phyloP scores from a whole-genome alignment of 441 rosid species.

The Cnidoscolus chayamansa region DNA sequence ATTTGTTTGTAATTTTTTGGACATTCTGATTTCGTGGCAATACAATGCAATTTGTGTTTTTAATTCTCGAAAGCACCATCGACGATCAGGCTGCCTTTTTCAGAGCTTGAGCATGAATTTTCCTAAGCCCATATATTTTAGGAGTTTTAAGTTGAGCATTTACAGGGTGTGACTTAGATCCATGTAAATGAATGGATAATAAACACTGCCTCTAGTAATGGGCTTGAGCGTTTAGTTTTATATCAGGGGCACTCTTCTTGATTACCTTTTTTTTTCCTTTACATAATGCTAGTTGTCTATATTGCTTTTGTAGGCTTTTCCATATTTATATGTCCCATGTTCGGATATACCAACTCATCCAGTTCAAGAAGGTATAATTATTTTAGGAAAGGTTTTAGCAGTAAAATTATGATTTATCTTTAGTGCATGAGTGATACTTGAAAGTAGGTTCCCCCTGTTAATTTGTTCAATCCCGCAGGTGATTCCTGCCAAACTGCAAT shows the following conservation, averaged over 20 bases:
- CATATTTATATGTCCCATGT: slow-evolving; percentile 80
- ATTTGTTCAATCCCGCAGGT: slow-evolving; percentile 38
- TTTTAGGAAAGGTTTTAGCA: background rate
- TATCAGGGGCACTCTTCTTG: background rate
- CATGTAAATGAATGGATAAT: background rate
- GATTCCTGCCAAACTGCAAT: slow-evolving; percentile 46
- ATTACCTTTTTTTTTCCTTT: background rate
- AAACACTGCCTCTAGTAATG: background rate
- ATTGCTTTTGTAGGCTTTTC: slow-evolving; percentile 65
- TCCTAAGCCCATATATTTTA: background rate
- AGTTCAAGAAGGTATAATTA: slow-evolving; percentile 47
- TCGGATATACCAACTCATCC: slow-evolving; percentile 51
- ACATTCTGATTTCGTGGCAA: background rate
- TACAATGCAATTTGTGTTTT: background rate
- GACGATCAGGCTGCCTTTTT: background rate
- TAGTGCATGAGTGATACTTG: background rate
- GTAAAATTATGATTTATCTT: background rate
- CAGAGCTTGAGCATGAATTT: background rate
- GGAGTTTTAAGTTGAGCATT: background rate
- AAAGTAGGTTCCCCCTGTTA: background rate
- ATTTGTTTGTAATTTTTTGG: background rate
- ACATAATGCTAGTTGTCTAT: slow-evolving; percentile 7
- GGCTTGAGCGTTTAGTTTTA: slow-evolving; percentile 3
- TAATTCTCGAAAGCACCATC: background rate
- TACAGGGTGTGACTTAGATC: background rate